Percentiles rank a stretch among this genome's conserved stretches.
Conservation (phyloP, 2,329 filamentous ascomycete genomes). For the Paraconiothyrium sp. region DNA sequence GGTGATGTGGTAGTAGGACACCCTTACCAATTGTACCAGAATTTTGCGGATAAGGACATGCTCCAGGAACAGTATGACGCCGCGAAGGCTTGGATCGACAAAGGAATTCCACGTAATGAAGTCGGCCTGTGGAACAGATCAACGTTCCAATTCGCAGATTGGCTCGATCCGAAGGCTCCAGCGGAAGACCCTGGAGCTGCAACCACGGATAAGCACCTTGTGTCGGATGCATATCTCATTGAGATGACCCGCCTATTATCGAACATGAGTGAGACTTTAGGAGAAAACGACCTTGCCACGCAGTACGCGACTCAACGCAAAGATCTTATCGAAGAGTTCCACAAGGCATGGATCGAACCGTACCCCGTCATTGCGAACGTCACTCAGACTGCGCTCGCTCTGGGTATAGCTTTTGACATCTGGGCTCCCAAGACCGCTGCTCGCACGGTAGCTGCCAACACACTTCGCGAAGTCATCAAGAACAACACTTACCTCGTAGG, state of each 20-base stretch:
- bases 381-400: conserved; percentile 29
- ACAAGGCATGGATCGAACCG: conserved; percentile 27
- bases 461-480: conserved; percentile 24
- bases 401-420: conserved; percentile 32
- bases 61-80: conserved; percentile 48
- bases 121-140: conserved; percentile 49
- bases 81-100: conserved; percentile 50
- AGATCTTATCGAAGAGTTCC: conserved; percentile 38
- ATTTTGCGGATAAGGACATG: conserved; percentile 48
- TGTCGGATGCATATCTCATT: conserved; percentile 53
- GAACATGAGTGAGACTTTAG: conserved; percentile 37
- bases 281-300: conserved; percentile 24
- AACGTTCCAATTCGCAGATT: conserved; percentile 52
- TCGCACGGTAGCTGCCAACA: conserved; percentile 17
- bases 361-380: conserved; percentile 29
- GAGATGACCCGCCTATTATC: conserved; percentile 45
- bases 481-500: conserved; percentile 29
- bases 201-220: conserved; percentile 46
- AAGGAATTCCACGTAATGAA: conserved; percentile 41
- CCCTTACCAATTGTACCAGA: conserved; percentile 49
- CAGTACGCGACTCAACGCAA: conserved; percentile 31
- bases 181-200: conserved; percentile 44
- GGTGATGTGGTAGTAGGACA: conserved; percentile 50
- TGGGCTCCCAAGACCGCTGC: conserved; percentile 10
- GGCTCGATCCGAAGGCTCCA: conserved; percentile 54